phyloP scores from a whole-genome alignment of 2,329 filamentous ascomycete species.

The Fusarium drepaniforme region DNA sequence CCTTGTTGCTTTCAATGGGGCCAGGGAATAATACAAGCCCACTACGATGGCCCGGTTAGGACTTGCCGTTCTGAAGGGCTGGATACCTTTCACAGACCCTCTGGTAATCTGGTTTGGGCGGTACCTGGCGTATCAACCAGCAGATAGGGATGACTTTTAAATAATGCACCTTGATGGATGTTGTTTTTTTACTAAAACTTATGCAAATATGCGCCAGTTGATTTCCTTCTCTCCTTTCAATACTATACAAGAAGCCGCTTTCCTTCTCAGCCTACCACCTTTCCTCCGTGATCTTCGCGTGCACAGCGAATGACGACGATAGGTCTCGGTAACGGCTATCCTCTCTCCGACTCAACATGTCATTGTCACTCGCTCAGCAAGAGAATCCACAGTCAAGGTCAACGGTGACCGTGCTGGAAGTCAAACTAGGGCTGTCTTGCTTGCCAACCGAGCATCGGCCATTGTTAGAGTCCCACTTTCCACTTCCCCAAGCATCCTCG shows the following conservation, averaged over 20 bases:
- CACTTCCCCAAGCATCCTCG: constrained; percentile 7
- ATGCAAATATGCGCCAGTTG: background rate
- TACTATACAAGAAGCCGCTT: no score
- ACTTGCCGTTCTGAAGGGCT: background rate
- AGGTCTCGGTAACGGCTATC: background rate
- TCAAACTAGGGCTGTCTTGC: background rate
- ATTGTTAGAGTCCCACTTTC: constrained; percentile 5
- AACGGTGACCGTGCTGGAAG: background rate
- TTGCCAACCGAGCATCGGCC: constrained; percentile 7
- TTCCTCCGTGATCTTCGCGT: background rate
- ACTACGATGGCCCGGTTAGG: no score
- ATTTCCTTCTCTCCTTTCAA: no score
- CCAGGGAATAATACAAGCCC: background rate
- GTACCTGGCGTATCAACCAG: background rate
- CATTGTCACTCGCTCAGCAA: background rate
- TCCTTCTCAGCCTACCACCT: background rate
- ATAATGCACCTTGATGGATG: background rate
- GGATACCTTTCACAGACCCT: background rate
- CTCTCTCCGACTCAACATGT: no score
- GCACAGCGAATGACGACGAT: background rate
- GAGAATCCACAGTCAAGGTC: constrained; percentile 4
- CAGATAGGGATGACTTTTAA: background rate
- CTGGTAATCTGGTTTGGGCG: background rate
- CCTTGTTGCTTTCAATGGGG: background rate
- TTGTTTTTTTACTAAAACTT: background rate